phyloP scores from a whole-genome alignment of 768 basidiomycete species.

The Podaxis pistillaris region DNA sequence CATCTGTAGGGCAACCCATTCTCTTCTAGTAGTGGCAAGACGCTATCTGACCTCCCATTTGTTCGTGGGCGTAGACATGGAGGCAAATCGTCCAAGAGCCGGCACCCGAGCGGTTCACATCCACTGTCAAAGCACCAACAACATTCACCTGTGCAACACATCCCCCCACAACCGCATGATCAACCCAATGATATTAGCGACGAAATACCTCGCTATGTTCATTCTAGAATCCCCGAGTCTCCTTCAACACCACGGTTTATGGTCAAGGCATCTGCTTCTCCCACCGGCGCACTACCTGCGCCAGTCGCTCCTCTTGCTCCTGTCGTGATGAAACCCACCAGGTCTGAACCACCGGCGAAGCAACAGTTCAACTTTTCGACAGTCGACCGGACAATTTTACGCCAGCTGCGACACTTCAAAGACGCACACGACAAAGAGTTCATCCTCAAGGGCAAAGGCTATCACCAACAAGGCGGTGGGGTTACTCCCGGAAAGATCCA shows the following conservation, averaged over 20 bases:
- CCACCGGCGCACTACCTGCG: background rate
- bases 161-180: background rate
- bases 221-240: background rate
- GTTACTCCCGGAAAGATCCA: conserved; percentile 45
- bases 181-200: background rate
- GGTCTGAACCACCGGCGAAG: conserved; percentile 2
- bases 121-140: conserved; percentile 15
- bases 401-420: conserved; percentile 52
- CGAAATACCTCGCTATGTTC: conserved; percentile 3
- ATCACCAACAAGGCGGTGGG: conserved; percentile 28
- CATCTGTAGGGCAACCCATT: background rate
- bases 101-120: conserved; percentile 11
- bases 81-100: conserved; percentile 23
- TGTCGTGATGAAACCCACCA: background rate
- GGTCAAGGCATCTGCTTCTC: background rate
- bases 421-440: conserved; percentile 57
- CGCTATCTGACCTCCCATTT: conserved; percentile 23
- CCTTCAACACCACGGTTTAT: background rate
- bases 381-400: conserved; percentile 58
- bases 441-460: conserved; percentile 42
- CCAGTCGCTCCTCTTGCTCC: background rate
- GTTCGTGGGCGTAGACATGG: conserved; percentile 33
- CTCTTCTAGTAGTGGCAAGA: conserved; percentile 13
- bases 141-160: conserved; percentile 13
- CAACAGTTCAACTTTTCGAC: conserved; percentile 47